A percentile compares a stretch with the other conserved stretches of the same genome.
phyloP scores from a whole-genome alignment of 495 filamentous ascomycete genomes.

The Daldinia bambusicola region DNA sequence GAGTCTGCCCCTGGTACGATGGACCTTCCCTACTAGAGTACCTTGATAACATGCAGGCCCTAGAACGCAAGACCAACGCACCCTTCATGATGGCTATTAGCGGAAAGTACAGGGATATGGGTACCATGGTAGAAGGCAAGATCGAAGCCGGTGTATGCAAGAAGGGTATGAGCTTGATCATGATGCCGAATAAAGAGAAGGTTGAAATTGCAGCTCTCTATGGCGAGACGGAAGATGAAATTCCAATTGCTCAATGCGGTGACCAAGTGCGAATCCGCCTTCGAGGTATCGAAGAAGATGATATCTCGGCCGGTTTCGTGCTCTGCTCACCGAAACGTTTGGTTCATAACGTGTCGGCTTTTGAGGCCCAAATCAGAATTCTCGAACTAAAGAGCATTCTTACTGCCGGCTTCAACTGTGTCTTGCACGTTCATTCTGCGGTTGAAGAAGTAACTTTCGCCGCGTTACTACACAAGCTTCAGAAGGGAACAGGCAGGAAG shows the following conservation, averaged over 20 bases:
- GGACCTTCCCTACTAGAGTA: slow-evolving; percentile 96
- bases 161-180: slow-evolving; percentile 81
- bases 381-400: slow-evolving; percentile 96
- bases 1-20: slow-evolving; percentile 82
- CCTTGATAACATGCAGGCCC: slow-evolving; percentile 86
- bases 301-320: slow-evolving; percentile 94
- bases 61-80: slow-evolving; percentile 95
- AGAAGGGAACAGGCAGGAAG: slow-evolving; percentile 95
- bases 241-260: slow-evolving; percentile 80
- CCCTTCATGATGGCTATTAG: slow-evolving; percentile 99
- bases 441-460: slow-evolving; percentile 95
- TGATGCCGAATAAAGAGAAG: slow-evolving; percentile 94
- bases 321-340: slow-evolving; percentile 91
- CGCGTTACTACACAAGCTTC: slow-evolving; percentile 88
- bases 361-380: slow-evolving; percentile 96
- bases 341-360: slow-evolving; percentile 87
- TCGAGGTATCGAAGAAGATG: slow-evolving; percentile 95
- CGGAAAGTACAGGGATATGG: slow-evolving; percentile 96
- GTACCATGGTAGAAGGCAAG: slow-evolving; percentile 96
- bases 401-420: slow-evolving; percentile 81
- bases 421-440: slow-evolving; percentile 91
- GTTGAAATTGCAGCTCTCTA: slow-evolving; percentile 85
- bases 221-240: slow-evolving; percentile 96
- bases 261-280: slow-evolving; percentile 95
- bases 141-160: slow-evolving; percentile 92